Evolutionary conservation across 176 grass and related monocot species (phyloP).

Genomic region (Tuctoria greenei): DNA sequence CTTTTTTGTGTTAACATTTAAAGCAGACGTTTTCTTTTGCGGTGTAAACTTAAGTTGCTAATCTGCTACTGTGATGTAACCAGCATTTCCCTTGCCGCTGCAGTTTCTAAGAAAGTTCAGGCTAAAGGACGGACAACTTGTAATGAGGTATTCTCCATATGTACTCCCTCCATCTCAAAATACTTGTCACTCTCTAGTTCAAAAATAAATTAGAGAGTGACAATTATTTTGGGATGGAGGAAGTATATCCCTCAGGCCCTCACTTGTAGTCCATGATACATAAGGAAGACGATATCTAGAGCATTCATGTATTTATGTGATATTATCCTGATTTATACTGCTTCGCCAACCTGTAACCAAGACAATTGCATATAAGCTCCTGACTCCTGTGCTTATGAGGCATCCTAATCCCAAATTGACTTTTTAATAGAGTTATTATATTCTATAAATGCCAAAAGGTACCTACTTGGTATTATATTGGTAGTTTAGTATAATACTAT

Average conservation of each 20-base stretch:
- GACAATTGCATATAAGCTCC: neutral
- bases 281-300: constrained; percentile 9
- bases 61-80: constrained; percentile 23
- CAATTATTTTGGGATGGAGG: no score
- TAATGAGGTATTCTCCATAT: constrained; percentile 68
- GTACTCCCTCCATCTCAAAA: no score
- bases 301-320: constrained; percentile 4
- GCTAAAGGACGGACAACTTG: constrained; percentile 89
- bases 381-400: neutral
- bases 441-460: constrained; percentile 24
- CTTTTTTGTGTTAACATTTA: constrained; percentile 1
- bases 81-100: constrained; percentile 27
- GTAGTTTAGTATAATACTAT: neutral
- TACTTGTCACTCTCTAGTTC: no score
- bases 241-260: neutral
- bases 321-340: neutral
- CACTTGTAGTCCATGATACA: constrained; percentile 15
- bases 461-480: neutral
- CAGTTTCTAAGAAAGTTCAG: constrained; percentile 97
- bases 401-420: constrained; percentile 19
- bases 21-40: constrained; percentile 6
- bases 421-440: constrained; percentile 5
- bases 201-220: no score
- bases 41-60: constrained; percentile 16
- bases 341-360: constrained; percentile 18